Percentiles rank a stretch among this genome's conserved stretches.
Conservation (phyloP, 495 filamentous ascomycete genomes). For the Penicillium salamii region DNA sequence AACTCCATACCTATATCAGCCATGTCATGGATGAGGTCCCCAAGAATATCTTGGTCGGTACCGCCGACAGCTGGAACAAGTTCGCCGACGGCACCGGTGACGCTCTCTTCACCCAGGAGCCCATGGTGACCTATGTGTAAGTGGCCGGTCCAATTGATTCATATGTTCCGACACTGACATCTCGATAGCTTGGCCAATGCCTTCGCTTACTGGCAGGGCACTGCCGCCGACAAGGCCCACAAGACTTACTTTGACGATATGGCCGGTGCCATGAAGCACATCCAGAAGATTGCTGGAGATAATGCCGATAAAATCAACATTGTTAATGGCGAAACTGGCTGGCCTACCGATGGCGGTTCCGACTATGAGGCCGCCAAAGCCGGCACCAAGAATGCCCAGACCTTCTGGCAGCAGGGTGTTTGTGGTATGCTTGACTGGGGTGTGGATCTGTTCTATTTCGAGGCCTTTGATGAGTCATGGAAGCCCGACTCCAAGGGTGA, state of each 20-base stretch:
- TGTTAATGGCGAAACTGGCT: constrained; percentile 77
- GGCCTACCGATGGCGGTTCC: constrained; percentile 61
- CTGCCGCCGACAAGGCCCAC: constrained; percentile 58
- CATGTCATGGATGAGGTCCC: constrained; percentile 54
- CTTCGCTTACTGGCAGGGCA: constrained; percentile 84
- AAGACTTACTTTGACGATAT: constrained; percentile 74
- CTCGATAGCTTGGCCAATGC: constrained; percentile 61
- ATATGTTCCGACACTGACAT: neutral
- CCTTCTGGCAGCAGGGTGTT: constrained; percentile 65
- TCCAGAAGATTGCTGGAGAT: constrained; percentile 58
- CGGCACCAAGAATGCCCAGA: constrained; percentile 54
- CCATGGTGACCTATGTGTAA: constrained; percentile 60
- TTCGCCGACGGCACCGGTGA: constrained; percentile 71
- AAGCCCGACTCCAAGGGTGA: constrained; percentile 70
- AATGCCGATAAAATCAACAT: constrained; percentile 56
- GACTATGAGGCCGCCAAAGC: constrained; percentile 64
- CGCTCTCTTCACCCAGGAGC: constrained; percentile 53
- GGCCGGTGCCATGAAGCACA: constrained; percentile 64
- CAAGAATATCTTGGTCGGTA: constrained; percentile 59
- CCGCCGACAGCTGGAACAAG: constrained; percentile 83
- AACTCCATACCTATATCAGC: constrained; percentile 62
- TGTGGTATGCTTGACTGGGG: constrained; percentile 72
- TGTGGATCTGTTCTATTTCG: constrained; percentile 78
- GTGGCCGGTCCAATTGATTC: constrained; percentile 1
- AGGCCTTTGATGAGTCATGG: constrained; percentile 80